Conservation (phyloP, 495 filamentous ascomycete species). For the Neurospora sp. region DNA sequence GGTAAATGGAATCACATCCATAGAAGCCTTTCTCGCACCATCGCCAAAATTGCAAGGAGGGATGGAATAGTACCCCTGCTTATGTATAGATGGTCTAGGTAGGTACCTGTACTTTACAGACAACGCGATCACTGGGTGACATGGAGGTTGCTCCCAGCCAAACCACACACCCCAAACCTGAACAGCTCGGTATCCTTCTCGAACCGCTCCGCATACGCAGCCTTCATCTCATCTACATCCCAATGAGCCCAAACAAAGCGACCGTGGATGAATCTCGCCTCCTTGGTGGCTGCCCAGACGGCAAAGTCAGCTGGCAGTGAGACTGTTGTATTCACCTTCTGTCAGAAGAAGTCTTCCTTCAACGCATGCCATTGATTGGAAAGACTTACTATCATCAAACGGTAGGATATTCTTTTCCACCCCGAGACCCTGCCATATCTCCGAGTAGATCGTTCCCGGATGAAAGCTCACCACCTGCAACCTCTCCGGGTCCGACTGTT, state of each 20-base stretch:
- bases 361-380: background rate
- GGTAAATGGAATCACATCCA: too few relatives aligned
- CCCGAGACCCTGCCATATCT: conserved; percentile 12
- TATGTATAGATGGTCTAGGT: too few relatives aligned
- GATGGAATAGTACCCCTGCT: too few relatives aligned
- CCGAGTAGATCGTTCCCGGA: conserved; percentile 30
- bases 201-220: background rate
- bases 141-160: background rate
- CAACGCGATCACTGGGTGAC: background rate
- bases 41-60: too few relatives aligned
- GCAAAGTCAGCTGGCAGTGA: conserved; percentile 35
- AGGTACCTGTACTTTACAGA: background rate
- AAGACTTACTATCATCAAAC: conserved; percentile 30
- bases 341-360: background rate
- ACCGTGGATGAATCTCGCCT: conserved; percentile 45
- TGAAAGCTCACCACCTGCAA: conserved; percentile 37
- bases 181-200: background rate
- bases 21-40: too few relatives aligned
- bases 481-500: conserved; percentile 15
- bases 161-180: background rate
- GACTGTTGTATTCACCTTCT: conserved; percentile 15
- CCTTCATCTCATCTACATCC: conserved; percentile 43
- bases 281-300: conserved; percentile 39
- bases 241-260: conserved; percentile 39
- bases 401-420: conserved; percentile 3